phyloP scores from a whole-genome alignment of 208 protist genomes.

The Balamuthia mandrillaris region DNA sequence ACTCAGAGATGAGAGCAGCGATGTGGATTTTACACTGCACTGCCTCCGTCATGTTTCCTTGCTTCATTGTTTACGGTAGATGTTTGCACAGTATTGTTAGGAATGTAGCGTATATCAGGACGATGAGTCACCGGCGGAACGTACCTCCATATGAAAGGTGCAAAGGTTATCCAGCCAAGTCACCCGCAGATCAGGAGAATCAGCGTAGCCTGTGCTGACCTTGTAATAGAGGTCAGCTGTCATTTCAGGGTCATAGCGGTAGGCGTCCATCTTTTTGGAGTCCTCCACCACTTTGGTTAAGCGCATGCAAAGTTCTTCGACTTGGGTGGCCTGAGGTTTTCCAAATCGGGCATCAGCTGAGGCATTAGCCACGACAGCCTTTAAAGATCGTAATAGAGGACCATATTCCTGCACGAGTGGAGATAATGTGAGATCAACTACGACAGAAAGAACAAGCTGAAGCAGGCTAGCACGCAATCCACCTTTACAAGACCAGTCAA shows the following conservation, averaged over 20 bases:
- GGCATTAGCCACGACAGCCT: not conserved
- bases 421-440: too few species aligned
- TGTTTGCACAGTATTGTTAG: too few species aligned
- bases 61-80: too few species aligned
- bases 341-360: not conserved
- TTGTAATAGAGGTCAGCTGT: slow-evolving; percentile 59
- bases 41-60: slow-evolving; percentile 50
- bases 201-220: slow-evolving; percentile 52
- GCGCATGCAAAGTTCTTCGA: not conserved
- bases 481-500: slow-evolving; percentile 2
- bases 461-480: not conserved
- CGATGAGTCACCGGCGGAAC: too few species aligned
- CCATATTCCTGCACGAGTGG: too few species aligned
- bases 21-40: slow-evolving; percentile 52
- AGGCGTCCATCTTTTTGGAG: not conserved
- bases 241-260: slow-evolving; percentile 62
- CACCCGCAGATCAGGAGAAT: slow-evolving; percentile 58
- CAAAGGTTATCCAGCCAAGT: slow-evolving; percentile 61
- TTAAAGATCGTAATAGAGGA: too few species aligned
- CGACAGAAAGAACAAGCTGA: too few species aligned
- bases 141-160: slow-evolving; percentile 44
- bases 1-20: slow-evolving; percentile 49
- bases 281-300: not conserved
- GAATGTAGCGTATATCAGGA: too few species aligned
- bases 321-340: not conserved